phyloP scores from a whole-genome alignment of 495 filamentous ascomycete genomes.

The Xylaria palmicola region DNA sequence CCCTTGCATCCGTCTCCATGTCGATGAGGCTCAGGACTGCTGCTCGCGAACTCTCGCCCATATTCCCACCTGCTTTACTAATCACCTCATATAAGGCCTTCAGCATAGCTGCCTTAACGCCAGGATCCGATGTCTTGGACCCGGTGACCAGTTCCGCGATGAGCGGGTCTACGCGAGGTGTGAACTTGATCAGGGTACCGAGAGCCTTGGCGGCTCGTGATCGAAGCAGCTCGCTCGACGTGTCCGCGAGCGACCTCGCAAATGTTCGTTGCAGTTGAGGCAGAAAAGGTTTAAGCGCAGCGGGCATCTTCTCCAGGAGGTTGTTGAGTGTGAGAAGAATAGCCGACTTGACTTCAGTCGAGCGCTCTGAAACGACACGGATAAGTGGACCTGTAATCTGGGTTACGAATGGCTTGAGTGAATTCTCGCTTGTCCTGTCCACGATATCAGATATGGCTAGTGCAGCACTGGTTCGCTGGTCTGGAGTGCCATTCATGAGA shows the following conservation, averaged over 20 bases:
- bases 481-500: slow-evolving; percentile 89
- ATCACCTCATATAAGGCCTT: slow-evolving; percentile 96
- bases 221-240: slow-evolving; percentile 83
- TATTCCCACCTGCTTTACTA: slow-evolving; percentile 88
- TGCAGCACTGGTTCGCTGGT: slow-evolving; percentile 88
- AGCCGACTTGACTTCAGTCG: slow-evolving; percentile 91
- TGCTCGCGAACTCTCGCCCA: slow-evolving; percentile 83
- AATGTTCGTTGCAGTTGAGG: slow-evolving; percentile 96
- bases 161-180: slow-evolving; percentile 90
- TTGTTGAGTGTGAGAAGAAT: slow-evolving; percentile 94
- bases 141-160: slow-evolving; percentile 84
- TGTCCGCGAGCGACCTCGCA: slow-evolving; percentile 90
- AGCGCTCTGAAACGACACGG: slow-evolving; percentile 92
- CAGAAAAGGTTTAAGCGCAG: slow-evolving; percentile 92
- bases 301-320: slow-evolving; percentile 92
- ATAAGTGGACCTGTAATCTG: slow-evolving; percentile 97
- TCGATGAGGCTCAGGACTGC: slow-evolving; percentile 86
- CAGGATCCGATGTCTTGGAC: slow-evolving; percentile 82
- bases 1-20: slow-evolving; percentile 70
- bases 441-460: slow-evolving; percentile 94
- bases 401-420: slow-evolving; percentile 89
- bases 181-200: slow-evolving; percentile 93
- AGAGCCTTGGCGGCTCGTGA: slow-evolving; percentile 92
- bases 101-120: slow-evolving; percentile 94
- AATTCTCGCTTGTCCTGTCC: slow-evolving; percentile 79